phyloP scores from a whole-genome alignment of 1,139 yeast species.

The Saccharomyces uvarum region DNA sequence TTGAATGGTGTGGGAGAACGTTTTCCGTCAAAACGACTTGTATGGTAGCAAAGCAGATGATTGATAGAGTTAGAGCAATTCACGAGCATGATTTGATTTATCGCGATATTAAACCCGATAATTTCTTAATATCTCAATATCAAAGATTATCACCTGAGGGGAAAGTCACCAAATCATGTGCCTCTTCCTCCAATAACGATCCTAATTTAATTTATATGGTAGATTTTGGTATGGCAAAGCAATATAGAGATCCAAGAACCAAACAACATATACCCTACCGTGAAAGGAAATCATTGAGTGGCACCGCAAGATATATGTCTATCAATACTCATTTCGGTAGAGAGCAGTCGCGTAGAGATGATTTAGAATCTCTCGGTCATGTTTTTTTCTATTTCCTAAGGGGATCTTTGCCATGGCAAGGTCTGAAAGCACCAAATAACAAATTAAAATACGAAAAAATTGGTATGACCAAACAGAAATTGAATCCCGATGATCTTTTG shows the following conservation, averaged over 20 bases:
- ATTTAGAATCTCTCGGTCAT: slow-evolving; percentile 90
- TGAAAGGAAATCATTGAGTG: slow-evolving; percentile 87
- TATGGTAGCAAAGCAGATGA: slow-evolving; percentile 89
- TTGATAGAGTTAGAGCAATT: slow-evolving; percentile 73
- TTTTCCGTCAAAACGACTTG: slow-evolving; percentile 84
- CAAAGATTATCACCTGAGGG: slow-evolving; percentile 19
- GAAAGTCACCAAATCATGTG: slow-evolving; percentile 18
- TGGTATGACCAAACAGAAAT: slow-evolving; percentile 87
- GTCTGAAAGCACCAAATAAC: slow-evolving; percentile 94
- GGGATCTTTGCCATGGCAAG: slow-evolving; percentile 98
- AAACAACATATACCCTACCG: slow-evolving; percentile 94
- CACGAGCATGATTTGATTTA: slow-evolving; percentile 87
- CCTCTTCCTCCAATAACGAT: slow-evolving; percentile 25
- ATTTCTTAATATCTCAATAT: slow-evolving; percentile 56
- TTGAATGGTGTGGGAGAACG: slow-evolving; percentile 95
- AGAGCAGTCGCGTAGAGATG: slow-evolving; percentile 94
- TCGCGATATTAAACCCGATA: slow-evolving; percentile 94
- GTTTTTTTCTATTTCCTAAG: slow-evolving; percentile 88
- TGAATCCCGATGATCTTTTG: slow-evolving; percentile 73
- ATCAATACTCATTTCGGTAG: slow-evolving; percentile 95
- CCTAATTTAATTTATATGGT: slow-evolving; percentile 52
- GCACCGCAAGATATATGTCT: slow-evolving; percentile 96
- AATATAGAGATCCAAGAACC: slow-evolving; percentile 89
- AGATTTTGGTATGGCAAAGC: slow-evolving; percentile 97
- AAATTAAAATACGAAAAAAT: slow-evolving; percentile 94